Percentiles rank a stretch among this genome's conserved stretches.
phyloP scores from a whole-genome alignment of 441 rosid genomes.

The Adansonia rubrostipa region DNA sequence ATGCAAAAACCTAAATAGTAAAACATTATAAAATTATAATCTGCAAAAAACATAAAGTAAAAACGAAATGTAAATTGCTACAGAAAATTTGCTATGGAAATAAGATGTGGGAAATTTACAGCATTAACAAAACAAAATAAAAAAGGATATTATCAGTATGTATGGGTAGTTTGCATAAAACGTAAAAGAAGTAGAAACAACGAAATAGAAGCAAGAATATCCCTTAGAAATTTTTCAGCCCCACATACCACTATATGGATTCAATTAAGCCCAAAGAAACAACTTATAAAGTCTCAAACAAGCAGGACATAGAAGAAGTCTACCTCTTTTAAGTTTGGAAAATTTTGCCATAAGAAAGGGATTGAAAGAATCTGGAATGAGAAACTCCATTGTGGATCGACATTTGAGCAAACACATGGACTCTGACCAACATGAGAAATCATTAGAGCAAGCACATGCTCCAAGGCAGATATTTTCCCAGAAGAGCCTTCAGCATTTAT shows the following conservation, averaged over 20 bases:
- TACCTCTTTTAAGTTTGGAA: constrained; percentile 88
- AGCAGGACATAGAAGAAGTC: constrained; percentile 20
- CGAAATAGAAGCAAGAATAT: constrained; percentile 1
- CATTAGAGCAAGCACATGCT: constrained; percentile 57
- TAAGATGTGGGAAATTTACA: constrained; percentile 9
- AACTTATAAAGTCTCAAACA: constrained; percentile 17
- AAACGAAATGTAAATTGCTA: neutral
- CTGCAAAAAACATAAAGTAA: constrained; percentile 21
- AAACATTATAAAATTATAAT: constrained; percentile 34
- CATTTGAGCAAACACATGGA: constrained; percentile 67
- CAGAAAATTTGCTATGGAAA: neutral
- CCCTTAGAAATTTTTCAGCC: constrained; percentile 18
- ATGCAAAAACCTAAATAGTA: constrained; percentile 67
- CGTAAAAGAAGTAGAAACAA: constrained; percentile 14
- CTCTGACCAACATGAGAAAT: constrained; percentile 71
- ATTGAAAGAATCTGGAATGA: constrained; percentile 83
- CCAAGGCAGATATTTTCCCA: constrained; percentile 60
- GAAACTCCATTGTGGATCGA: constrained; percentile 77
- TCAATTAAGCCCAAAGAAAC: constrained; percentile 22
- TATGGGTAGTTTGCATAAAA: constrained; percentile 2
- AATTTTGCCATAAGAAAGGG: constrained; percentile 82
- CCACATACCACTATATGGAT: constrained; percentile 16
- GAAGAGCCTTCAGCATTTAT: constrained; percentile 31
- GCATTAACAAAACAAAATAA: constrained; percentile 14
- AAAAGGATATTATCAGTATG: constrained; percentile 2